phyloP scores from a whole-genome alignment of 2,329 filamentous ascomycete genomes.

The Trichoderma simmonsii region DNA sequence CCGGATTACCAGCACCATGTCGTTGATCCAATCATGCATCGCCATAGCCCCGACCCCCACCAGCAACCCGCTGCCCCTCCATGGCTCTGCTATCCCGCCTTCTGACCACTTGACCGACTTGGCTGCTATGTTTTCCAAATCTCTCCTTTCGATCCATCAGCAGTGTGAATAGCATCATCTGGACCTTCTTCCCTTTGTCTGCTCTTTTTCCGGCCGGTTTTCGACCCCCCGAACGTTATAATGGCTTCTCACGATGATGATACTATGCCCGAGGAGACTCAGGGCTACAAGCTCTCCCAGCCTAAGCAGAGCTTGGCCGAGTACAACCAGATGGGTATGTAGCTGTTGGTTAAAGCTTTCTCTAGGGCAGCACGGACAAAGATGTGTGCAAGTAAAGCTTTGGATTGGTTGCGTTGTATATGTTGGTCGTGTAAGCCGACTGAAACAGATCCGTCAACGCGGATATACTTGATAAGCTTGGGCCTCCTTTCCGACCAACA shows the following conservation, averaged over 20 bases:
- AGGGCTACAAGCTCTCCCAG: constrained; percentile 97
- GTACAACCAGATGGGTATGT: constrained; percentile 87
- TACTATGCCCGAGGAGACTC: constrained; percentile 79
- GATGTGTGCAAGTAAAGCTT: neutral
- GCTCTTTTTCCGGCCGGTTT: constrained; percentile 13
- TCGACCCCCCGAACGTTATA: constrained; percentile 25
- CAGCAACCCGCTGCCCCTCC: constrained; percentile 18
- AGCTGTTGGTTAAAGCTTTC: neutral
- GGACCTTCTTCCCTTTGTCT: neutral
- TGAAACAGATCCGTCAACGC: neutral
- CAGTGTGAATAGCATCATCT: constrained; percentile 3
- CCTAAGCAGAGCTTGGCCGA: constrained; percentile 94
- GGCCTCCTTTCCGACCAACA: neutral
- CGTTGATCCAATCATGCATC: constrained; percentile 14
- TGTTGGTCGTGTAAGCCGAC: neutral
- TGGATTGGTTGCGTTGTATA: neutral
- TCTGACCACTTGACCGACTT: constrained; percentile 16
- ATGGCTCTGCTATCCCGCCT: constrained; percentile 8
- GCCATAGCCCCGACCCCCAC: constrained; percentile 11
- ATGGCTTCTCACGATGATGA: constrained; percentile 76
- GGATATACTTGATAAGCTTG: neutral
- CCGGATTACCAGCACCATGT: neutral
- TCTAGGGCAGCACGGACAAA: neutral
- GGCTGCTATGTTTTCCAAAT: neutral
- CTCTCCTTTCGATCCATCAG: constrained; percentile 16